A percentile compares a stretch with the other conserved stretches of the same genome.
Conservation (phyloP, 2,329 filamentous ascomycete genomes). For the Pseudocercospora pini-densiflorae region DNA sequence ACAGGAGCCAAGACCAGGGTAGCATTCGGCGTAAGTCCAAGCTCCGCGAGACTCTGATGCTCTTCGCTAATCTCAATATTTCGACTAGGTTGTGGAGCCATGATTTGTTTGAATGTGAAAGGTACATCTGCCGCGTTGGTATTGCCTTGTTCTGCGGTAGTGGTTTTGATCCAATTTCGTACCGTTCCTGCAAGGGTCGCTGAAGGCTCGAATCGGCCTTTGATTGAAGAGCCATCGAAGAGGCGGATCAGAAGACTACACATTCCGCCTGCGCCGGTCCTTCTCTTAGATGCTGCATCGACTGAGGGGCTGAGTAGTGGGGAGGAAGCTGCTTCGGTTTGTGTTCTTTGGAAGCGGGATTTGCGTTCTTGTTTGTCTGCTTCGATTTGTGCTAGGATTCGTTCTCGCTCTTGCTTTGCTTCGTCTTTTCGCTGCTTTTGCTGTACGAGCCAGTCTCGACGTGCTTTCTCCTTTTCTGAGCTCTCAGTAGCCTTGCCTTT, state of each 20-base stretch:
- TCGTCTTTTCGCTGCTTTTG: constrained; percentile 67
- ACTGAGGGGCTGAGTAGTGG: constrained; percentile 21
- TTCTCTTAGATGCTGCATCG: constrained; percentile 25
- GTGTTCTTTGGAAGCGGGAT: constrained; percentile 55
- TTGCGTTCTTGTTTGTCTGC: constrained; percentile 74
- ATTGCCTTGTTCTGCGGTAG: constrained; percentile 49
- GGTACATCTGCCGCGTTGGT: constrained; percentile 50
- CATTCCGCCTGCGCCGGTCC: constrained; percentile 28
- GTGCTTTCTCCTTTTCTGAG: constrained; percentile 36
- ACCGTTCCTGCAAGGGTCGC: constrained; percentile 70
- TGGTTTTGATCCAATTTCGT: constrained; percentile 74
- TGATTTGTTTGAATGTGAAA: constrained; percentile 83
- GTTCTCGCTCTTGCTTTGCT: constrained; percentile 68
- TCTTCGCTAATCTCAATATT: constrained; percentile 78
- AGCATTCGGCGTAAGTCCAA: constrained; percentile 77
- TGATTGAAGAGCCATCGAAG: constrained; percentile 81
- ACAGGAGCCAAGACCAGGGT: constrained; percentile 82
- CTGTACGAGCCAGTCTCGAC: constrained; percentile 41
- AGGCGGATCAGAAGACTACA: constrained; percentile 72
- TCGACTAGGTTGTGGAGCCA: constrained; percentile 76
- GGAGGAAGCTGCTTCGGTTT: constrained; percentile 17
- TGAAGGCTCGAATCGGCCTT: constrained; percentile 66
- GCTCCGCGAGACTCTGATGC: constrained; percentile 65
- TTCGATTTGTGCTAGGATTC: constrained; percentile 76
- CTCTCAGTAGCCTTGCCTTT: constrained; percentile 44